Percentiles rank a stretch among this genome's conserved stretches.
Conservation (phyloP, 2,329 filamentous ascomycete genomes). For the Boeremia exigua region DNA sequence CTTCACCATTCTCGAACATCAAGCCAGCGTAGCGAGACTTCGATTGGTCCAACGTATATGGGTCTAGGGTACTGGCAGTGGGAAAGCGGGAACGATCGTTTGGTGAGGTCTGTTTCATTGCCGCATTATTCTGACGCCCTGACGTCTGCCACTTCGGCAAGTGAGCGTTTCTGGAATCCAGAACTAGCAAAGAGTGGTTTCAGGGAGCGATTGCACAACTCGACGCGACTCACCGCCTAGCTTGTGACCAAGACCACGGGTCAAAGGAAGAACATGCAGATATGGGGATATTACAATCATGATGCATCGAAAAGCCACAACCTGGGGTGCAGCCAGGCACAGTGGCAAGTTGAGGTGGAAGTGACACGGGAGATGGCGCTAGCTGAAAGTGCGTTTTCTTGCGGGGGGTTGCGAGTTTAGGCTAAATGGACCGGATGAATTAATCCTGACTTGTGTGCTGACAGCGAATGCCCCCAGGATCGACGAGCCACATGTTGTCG, state of each 20-base stretch:
- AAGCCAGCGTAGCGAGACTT: conserved; percentile 13
- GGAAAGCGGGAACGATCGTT: conserved; percentile 27
- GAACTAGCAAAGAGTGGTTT: conserved; percentile 24
- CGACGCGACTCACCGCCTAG: conserved; percentile 16
- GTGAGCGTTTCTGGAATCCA: conserved; percentile 15
- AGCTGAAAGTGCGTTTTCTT: conserved; percentile 6
- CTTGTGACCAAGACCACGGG: conserved; percentile 20
- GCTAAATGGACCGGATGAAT: conserved; percentile 24
- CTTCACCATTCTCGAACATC: conserved; percentile 25
- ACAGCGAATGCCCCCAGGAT: conserved; percentile 27
- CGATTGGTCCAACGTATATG: conserved; percentile 26
- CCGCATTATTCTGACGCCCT: conserved; percentile 28
- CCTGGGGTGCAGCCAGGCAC: conserved; percentile 18
- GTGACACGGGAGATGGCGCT: conserved; percentile 12
- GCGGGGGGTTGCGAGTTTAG: conserved; percentile 17
- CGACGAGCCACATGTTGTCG: conserved; percentile 34
- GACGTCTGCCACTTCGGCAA: conserved; percentile 27
- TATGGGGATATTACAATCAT: neutral
- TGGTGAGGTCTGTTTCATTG: conserved; percentile 34
- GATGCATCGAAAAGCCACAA: conserved; percentile 13
- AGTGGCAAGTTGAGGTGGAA: conserved; percentile 11
- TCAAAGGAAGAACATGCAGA: conserved; percentile 25
- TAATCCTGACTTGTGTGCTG: conserved; percentile 12
- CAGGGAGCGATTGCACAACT: conserved; percentile 27
- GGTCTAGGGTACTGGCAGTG: conserved; percentile 12